These are phyloP conservation scores for Phlyctochytrium arcticum DNA, from an alignment of 192 early-diverging fungal genomes.

Conservation along the genomic window DNA sequence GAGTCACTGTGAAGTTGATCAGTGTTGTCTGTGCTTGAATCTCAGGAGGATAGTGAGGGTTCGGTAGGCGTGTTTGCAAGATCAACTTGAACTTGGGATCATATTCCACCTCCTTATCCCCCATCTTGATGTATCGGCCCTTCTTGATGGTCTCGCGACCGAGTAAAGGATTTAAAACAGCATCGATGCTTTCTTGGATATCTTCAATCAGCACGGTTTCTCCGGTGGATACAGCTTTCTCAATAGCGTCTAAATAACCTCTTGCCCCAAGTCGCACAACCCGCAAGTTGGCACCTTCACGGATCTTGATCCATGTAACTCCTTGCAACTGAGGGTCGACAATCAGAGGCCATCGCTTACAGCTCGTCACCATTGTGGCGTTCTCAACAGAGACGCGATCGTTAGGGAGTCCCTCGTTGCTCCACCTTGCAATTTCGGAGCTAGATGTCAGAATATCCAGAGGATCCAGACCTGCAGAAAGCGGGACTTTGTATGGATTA, in stretches of 20 bases:
- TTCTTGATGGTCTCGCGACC: constrained; percentile 67
- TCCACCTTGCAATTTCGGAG: constrained; percentile 63
- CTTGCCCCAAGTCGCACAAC: constrained; percentile 51
- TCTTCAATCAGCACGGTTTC: constrained; percentile 62
- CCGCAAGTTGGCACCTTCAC: constrained; percentile 52
- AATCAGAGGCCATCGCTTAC: constrained; percentile 64
- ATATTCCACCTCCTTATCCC: constrained; percentile 68
- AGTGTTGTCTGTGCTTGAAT: constrained; percentile 65
- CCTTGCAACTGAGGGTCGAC: constrained; percentile 68
- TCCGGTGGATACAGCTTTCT: constrained; percentile 58
- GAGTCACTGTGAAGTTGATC: constrained; percentile 66
- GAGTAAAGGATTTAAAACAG: constrained; percentile 58
- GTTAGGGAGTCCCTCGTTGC: constrained; percentile 61
- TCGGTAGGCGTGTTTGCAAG: constrained; percentile 56
- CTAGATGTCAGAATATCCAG: constrained; percentile 54
- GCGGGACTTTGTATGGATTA: constrained; percentile 45
- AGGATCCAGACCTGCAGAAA: constrained; percentile 55
- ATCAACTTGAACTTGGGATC: constrained; percentile 60
- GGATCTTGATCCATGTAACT: constrained; percentile 60
- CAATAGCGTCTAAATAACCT: constrained; percentile 60
- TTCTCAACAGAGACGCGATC: constrained; percentile 63
- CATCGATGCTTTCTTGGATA: constrained; percentile 56
- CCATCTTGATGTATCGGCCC: constrained; percentile 62
- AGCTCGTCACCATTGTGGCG: constrained; percentile 57
- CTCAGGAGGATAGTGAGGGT: constrained; percentile 66